Percentiles rank a stretch among this genome's conserved stretches.
Evolutionary conservation across 768 basidiomycete species (phyloP).

Genomic region (Nevesoporus exiguus): DNA sequence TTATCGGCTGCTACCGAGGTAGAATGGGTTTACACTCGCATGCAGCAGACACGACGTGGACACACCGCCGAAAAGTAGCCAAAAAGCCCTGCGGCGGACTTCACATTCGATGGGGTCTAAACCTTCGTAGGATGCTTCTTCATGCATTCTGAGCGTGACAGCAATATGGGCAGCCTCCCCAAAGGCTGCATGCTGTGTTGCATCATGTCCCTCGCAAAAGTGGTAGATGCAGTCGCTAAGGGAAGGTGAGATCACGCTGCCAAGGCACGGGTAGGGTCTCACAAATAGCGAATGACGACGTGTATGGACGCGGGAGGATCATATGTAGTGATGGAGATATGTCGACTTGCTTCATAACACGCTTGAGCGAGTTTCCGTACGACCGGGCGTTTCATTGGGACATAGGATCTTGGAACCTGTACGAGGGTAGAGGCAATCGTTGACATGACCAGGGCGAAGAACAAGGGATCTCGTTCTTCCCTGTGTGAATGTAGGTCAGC

Average conservation of each 20-base stretch:
- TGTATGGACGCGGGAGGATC: constrained; percentile 83
- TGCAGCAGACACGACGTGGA: constrained; percentile 9
- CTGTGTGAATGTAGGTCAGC: constrained; percentile 77
- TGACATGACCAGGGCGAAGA: constrained; percentile 88
- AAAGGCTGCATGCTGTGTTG: constrained; percentile 83
- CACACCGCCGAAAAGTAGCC: constrained; percentile 85
- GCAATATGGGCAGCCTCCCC: constrained; percentile 85
- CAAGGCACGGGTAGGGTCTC: constrained; percentile 29
- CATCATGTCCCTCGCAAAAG: constrained; percentile 85
- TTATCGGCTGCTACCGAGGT: constrained; percentile 62
- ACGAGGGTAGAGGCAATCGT: constrained; percentile 85
- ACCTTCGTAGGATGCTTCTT: constrained; percentile 77
- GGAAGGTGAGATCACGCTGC: constrained; percentile 5
- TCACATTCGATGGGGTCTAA: constrained; percentile 87
- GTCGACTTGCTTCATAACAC: constrained; percentile 79
- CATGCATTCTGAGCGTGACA: constrained; percentile 79
- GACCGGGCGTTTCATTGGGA: constrained; percentile 80
- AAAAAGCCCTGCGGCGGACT: constrained; percentile 81
- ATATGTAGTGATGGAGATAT: constrained; percentile 75
- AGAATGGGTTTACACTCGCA: not conserved
- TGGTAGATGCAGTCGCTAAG: constrained; percentile 79
- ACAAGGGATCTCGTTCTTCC: constrained; percentile 86
- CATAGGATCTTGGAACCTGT: constrained; percentile 83
- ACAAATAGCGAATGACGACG: constrained; percentile 89
- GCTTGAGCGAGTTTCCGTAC: constrained; percentile 82